Percentiles rank a stretch among this genome's conserved stretches.
phyloP scores from a whole-genome alignment of 257 asterid genomes.

The Jaltomata sinuosa region DNA sequence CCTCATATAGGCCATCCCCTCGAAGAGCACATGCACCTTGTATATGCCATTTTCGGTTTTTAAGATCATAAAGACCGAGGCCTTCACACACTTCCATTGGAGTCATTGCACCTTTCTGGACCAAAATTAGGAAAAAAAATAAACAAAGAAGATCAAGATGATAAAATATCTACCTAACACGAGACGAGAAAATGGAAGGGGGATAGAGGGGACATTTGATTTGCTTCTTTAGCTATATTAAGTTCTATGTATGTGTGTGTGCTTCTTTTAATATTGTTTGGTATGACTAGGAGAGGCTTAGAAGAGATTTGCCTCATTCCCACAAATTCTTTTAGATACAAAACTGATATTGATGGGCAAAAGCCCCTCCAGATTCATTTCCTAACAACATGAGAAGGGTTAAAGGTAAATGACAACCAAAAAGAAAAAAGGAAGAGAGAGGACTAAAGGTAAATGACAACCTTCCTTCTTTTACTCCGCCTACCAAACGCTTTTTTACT shows the following conservation, averaged over 20 bases:
- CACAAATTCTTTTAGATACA: not conserved
- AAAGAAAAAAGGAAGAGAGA: not conserved
- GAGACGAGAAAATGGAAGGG: not conserved
- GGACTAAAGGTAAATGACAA: not conserved
- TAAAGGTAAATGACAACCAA: not conserved
- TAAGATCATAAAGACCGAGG: constrained; percentile 75
- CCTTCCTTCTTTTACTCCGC: not conserved
- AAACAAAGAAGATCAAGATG: not conserved
- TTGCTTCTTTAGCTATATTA: not conserved
- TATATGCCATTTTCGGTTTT: constrained; percentile 87
- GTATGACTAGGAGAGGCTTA: not conserved
- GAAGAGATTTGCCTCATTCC: not conserved
- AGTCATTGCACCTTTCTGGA: constrained; percentile 93
- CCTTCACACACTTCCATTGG: constrained; percentile 93
- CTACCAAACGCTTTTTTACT: not conserved
- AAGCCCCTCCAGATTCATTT: not conserved
- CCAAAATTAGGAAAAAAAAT: not conserved
- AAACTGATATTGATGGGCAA: not conserved
- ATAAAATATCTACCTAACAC: not conserved
- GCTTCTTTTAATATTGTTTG: not conserved
- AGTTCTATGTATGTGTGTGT: not conserved
- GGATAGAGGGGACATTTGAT: not conserved
- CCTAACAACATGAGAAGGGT: not conserved
- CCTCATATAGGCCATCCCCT: constrained; percentile 96
- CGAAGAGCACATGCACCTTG: constrained; percentile 87